These are phyloP conservation scores for Coemansia nantahalensis DNA, from an alignment of 192 early-diverging fungal species.

Conservation along the genomic window DNA sequence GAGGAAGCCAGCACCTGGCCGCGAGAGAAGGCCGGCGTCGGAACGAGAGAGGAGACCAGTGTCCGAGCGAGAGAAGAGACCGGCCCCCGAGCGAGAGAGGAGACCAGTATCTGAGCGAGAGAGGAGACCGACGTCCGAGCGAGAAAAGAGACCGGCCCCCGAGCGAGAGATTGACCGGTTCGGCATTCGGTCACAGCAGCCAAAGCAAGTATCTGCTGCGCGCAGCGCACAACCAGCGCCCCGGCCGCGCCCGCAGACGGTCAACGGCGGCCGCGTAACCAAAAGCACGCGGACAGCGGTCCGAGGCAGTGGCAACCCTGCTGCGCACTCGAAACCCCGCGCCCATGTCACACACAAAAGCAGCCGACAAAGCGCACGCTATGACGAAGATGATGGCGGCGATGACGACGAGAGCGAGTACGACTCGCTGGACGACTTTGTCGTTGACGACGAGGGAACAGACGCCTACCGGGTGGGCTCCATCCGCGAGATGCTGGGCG, in stretches of 20 bases:
- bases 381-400: too few species aligned
- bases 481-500: slow-evolving; percentile 44
- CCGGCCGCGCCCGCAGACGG: not conserved
- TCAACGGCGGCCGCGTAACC: too few species aligned
- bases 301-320: not conserved
- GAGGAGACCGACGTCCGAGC: slow-evolving; percentile 4
- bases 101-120: too few species aligned
- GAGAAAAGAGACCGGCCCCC: slow-evolving; percentile 16
- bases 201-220: not conserved
- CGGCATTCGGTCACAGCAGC: slow-evolving; percentile 16
- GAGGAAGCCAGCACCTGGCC: too few species aligned
- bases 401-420: slow-evolving; percentile 41
- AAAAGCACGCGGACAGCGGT: not conserved
- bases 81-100: too few species aligned
- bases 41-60: too few species aligned
- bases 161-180: slow-evolving; percentile 49
- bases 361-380: too few species aligned
- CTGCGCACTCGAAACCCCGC: not conserved
- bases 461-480: slow-evolving; percentile 33
- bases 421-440: slow-evolving; percentile 52
- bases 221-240: not conserved
- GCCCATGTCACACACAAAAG: too few species aligned
- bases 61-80: too few species aligned
- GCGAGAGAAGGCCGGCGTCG: too few species aligned
- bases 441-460: slow-evolving; percentile 40